A percentile compares a stretch with the other conserved stretches of the same genome.
These are phyloP conservation scores for Pseudopithomyces chartarum DNA, from an alignment of 2,329 filamentous ascomycete genomes.

Conservation along the genomic window DNA sequence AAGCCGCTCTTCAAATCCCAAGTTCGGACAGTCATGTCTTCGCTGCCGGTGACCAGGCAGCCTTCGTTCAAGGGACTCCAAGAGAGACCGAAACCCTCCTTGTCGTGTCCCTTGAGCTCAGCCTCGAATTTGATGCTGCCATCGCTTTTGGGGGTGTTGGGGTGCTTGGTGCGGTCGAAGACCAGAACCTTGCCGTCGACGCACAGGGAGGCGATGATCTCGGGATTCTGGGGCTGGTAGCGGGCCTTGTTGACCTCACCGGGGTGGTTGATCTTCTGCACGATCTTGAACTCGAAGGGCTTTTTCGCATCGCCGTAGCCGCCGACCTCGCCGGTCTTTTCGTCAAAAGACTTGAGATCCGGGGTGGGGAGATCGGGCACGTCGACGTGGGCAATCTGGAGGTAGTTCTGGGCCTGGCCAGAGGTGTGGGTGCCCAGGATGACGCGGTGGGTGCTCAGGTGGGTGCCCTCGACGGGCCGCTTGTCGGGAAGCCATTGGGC, in stretches of 20 bases:
- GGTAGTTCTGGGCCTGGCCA: constrained; percentile 81
- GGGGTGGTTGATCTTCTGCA: constrained; percentile 95
- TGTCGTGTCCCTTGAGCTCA: constrained; percentile 80
- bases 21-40: constrained; percentile 87
- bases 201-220: constrained; percentile 93
- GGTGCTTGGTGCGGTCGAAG: constrained; percentile 95
- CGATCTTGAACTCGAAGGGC: constrained; percentile 84
- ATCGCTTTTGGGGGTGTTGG: constrained; percentile 67
- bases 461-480: constrained; percentile 70
- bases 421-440: constrained; percentile 95
- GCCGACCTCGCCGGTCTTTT: constrained; percentile 89
- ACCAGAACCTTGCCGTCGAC: constrained; percentile 86
- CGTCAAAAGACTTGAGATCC: constrained; percentile 85
- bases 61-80: constrained; percentile 89
- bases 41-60: constrained; percentile 84
- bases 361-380: constrained; percentile 78
- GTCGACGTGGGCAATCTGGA: constrained; percentile 93
- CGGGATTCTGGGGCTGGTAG: constrained; percentile 96
- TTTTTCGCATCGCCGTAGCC: constrained; percentile 82
- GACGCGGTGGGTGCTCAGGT: constrained; percentile 84
- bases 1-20: constrained; percentile 84
- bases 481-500: constrained; percentile 96
- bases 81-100: constrained; percentile 88
- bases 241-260: constrained; percentile 98
- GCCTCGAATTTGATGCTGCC: constrained; percentile 80